These are phyloP conservation scores for Beauveria bassiana DNA, from an alignment of 2,329 filamentous ascomycete species.

Conservation along the genomic window DNA sequence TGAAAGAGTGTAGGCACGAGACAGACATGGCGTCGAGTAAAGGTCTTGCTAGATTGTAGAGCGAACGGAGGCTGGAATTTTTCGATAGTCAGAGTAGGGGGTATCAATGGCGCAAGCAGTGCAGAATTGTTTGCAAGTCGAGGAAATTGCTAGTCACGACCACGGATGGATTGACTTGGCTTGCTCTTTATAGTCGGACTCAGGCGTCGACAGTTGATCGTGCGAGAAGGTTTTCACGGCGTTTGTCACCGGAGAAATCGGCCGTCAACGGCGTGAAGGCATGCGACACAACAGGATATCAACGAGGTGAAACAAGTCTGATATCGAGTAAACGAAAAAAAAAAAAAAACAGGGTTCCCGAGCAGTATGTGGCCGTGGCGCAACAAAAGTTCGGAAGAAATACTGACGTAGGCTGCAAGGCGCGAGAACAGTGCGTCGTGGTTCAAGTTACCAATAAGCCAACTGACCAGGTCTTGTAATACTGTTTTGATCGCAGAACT, in stretches of 20 bases:
- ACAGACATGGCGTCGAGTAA: conserved; percentile 35
- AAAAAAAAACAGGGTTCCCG: not conserved
- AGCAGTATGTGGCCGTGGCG: not conserved
- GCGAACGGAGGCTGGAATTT: not conserved
- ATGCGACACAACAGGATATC: not conserved
- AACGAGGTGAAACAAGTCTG: conserved; percentile 1
- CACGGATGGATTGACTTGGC: not conserved
- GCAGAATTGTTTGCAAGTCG: not conserved
- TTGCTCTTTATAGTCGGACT: not conserved
- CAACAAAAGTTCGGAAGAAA: not conserved
- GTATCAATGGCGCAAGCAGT: not conserved
- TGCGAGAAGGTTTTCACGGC: not conserved
- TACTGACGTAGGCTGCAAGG: not conserved
- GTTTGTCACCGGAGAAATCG: not conserved
- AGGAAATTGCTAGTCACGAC: not conserved
- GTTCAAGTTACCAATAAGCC: not conserved
- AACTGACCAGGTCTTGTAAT: not conserved
- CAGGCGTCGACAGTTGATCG: not conserved
- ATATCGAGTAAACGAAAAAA: not conserved
- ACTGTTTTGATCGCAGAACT: not conserved
- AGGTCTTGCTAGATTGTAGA: no score
- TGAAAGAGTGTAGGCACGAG: conserved; percentile 55
- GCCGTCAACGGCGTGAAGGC: not conserved
- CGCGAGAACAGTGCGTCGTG: not conserved
- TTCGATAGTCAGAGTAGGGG: not conserved